phyloP scores from a whole-genome alignment of 441 rosid species.

The Pelargonium australe region DNA sequence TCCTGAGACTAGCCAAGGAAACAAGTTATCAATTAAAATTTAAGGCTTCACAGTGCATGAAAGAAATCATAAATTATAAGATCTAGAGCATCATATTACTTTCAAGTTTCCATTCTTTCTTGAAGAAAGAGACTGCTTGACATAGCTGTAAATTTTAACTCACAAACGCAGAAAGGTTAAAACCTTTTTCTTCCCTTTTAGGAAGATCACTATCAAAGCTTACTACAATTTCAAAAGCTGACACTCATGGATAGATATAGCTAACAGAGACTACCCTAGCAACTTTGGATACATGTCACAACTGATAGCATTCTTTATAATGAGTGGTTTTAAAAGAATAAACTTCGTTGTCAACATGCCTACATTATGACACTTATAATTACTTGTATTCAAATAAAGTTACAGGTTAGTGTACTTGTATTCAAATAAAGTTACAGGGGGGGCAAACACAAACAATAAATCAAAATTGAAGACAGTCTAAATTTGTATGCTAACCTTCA shows the following conservation, averaged over 20 bases:
- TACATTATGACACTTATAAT: neutral
- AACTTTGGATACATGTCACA: neutral
- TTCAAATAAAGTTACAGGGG: too few species aligned
- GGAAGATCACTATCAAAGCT: neutral
- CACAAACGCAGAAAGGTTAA: neutral
- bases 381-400: neutral
- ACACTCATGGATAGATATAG: too few species aligned
- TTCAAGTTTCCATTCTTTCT: neutral
- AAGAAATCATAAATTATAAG: slow-evolving; percentile 2
- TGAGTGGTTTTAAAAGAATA: neutral
- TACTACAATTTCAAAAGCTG: too few species aligned
- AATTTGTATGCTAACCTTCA: slow-evolving; percentile 45
- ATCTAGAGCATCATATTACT: neutral
- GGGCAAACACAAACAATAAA: neutral
- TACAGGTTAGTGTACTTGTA: neutral
- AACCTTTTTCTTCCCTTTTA: neutral
- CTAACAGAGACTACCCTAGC: neutral
- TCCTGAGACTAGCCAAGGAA: slow-evolving; percentile 43
- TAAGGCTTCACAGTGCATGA: slow-evolving; percentile 8
- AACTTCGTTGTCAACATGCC: neutral
- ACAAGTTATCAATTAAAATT: slow-evolving; percentile 15
- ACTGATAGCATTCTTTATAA: neutral
- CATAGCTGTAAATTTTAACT: neutral
- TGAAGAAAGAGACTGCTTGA: neutral
- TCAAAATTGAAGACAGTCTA: slow-evolving; percentile 5